Base-by-base conservation (phyloP, 2,329 filamentous ascomycete genomes). In the Monilinia laxa region DNA sequence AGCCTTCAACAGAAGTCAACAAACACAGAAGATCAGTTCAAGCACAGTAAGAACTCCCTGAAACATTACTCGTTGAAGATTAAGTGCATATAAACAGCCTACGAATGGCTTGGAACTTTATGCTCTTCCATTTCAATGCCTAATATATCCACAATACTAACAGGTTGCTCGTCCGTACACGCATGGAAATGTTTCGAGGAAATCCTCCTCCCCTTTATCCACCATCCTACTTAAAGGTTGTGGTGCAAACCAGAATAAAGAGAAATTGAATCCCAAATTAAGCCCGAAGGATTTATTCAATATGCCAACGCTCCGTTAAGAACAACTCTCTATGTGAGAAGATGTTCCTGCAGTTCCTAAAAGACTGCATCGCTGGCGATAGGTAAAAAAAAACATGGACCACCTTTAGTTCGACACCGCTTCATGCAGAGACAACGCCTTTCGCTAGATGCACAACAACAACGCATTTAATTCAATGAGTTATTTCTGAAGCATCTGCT, bases 261-360 rank as follows among this genome's bases (percentile, higher is more conserved):
- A 72, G 75, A 73, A 71, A 71, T 76, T 75, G 71, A 73, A 70
- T 67, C 76, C 71, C 72, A 75, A 72, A 72, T 31, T 65, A 68
- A 42, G 2, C 60, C n/a, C 1, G 12, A n/a, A 25, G 18, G 20
- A 58, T 20, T 18, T 14, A 18, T 47, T 67, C 62, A 72, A 74
- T 76, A 71, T 92, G 76, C 90, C 89, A 91, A 90, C 87, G 89
- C 86, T 91, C 89, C 90, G 89, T 92, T 91, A 89, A 89, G 87
- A 83, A 81, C 83, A 84, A 82, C 80, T 83, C 85, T 85, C 85
- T 89, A 82, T 81, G 84, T 76, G 83, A 87, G 85, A 82, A 80
- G 10, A 80, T 85, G 86, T 81, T 84, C 89, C 85, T 89, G 89
- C 89, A 85, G 83, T 84, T 88, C 85, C 83, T 85, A 84, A 20